Conservation (phyloP, 208 protist species). For the Crithidia bombi region DNA sequence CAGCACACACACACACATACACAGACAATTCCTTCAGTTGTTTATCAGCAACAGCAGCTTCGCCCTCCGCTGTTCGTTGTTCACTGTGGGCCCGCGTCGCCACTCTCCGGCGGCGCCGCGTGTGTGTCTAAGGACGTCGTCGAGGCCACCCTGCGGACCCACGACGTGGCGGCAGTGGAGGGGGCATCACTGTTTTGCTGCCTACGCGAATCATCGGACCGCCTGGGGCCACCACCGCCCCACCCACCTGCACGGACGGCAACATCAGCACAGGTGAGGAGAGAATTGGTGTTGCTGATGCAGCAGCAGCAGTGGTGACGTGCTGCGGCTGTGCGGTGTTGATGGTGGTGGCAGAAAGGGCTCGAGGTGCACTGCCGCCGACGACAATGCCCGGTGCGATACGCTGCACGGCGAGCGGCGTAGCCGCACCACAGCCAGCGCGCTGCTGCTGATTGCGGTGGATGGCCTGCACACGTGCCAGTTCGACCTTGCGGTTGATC, state of each 20-base stretch:
- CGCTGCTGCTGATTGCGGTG: slow-evolving; percentile 37
- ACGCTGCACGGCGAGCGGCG: slow-evolving; percentile 37
- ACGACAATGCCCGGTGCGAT: slow-evolving; percentile 54
- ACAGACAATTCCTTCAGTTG: too few relatives aligned
- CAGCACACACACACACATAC: too few relatives aligned
- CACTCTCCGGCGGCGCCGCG: too few relatives aligned
- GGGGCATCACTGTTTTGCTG: neutral
- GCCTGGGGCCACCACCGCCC: neutral
- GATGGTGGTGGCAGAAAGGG: slow-evolving; percentile 15
- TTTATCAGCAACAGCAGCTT: too few relatives aligned
- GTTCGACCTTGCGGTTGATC: slow-evolving; percentile 46
- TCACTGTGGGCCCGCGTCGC: too few relatives aligned
- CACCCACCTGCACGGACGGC: neutral
- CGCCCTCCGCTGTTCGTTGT: too few relatives aligned
- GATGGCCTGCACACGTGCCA: slow-evolving; percentile 33
- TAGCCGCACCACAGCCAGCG: slow-evolving; percentile 35
- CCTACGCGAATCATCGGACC: slow-evolving; percentile 8
- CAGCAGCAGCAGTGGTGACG: too few relatives aligned
- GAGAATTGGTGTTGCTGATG: too few relatives aligned
- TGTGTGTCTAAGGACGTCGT: too few relatives aligned
- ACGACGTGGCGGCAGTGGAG: neutral
- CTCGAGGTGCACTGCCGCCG: slow-evolving; percentile 34
- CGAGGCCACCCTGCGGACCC: neutral
- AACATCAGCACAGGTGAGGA: neutral
- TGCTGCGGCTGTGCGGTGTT: too few relatives aligned